These are phyloP conservation scores for Noccaea caerulescens DNA, from an alignment of 345 rosid genomes.

Conservation along the genomic window DNA sequence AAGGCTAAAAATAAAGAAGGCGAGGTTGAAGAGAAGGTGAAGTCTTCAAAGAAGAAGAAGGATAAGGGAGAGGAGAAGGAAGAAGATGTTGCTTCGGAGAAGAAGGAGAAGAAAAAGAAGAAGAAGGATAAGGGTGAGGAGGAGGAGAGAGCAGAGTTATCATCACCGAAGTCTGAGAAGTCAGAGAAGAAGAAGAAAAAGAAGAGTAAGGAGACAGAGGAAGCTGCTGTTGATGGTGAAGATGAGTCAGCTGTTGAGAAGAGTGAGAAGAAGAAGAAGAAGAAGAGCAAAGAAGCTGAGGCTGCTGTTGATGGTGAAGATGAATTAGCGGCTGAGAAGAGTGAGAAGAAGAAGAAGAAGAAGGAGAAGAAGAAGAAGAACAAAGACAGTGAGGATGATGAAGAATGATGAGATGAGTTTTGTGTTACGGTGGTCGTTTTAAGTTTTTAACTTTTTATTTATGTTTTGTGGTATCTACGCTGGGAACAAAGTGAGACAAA, in stretches of 20 bases:
- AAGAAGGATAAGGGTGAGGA: slow-evolving; percentile 56
- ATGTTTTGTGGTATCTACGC: no score
- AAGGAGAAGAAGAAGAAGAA: no score
- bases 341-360: no score
- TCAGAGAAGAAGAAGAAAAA: slow-evolving; percentile 82
- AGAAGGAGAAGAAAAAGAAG: slow-evolving; percentile 55
- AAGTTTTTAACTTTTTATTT: no score
- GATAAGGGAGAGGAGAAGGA: slow-evolving; percentile 60
- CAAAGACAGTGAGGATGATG: no score
- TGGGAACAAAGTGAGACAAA: no score
- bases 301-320: no score
- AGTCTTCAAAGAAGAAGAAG: slow-evolving; percentile 52
- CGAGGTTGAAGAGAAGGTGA: slow-evolving; percentile 45
- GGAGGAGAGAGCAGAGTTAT: slow-evolving; percentile 46
- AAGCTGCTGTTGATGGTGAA: slow-evolving; percentile 46
- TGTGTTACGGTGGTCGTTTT: no score
- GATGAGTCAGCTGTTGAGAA: slow-evolving; percentile 49
- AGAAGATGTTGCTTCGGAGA: slow-evolving; percentile 47
- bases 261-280: slow-evolving; percentile 75
- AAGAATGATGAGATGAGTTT: no score
- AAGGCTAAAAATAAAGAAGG: slow-evolving; percentile 53
- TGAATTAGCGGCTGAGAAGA: no score
- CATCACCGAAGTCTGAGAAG: slow-evolving; percentile 65
- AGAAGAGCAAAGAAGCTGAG: slow-evolving; percentile 52
- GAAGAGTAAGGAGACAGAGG: slow-evolving; percentile 63